Evolutionary conservation across 495 filamentous ascomycete genomes (phyloP).

Genomic region (Aspergillus saccharolyticus): DNA sequence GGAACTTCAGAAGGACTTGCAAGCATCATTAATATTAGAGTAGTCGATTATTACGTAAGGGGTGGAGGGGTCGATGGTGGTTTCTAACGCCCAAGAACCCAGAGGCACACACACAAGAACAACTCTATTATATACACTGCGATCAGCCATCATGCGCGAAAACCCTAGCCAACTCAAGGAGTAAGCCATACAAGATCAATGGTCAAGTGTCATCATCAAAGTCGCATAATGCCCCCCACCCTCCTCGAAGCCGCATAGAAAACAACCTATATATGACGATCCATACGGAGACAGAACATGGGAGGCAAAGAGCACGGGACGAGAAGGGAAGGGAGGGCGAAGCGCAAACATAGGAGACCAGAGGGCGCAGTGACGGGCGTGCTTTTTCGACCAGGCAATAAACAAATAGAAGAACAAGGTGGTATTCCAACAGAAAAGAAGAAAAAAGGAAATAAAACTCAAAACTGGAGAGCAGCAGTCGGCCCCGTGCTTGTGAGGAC

Average conservation of each 20-base stretch:
- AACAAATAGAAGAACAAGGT: constrained; percentile 8
- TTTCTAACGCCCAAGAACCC: constrained; percentile 33
- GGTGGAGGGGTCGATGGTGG: not conserved
- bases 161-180: constrained; percentile 14
- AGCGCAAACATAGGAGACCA: not conserved
- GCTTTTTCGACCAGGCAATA: constrained; percentile 14
- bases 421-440: constrained; percentile 22
- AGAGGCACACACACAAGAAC: constrained; percentile 13
- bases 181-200: too few species aligned
- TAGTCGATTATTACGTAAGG: constrained; percentile 35
- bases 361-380: not conserved
- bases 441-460: constrained; percentile 2
- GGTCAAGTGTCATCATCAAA: constrained; percentile 2
- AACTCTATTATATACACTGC: constrained; percentile 44
- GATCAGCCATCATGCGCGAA: constrained; percentile 18
- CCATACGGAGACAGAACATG: constrained; percentile 12
- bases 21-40: constrained; percentile 22
- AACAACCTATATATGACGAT: constrained; percentile 20
- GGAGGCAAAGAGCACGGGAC: not conserved
- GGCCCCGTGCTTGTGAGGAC: constrained; percentile 5
- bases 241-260: constrained; percentile 7
- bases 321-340: not conserved
- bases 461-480: constrained; percentile 9
- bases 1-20: too few species aligned
- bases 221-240: constrained; percentile 8